A percentile compares a stretch with the other conserved stretches of the same genome.
Conservation (phyloP, 2,329 filamentous ascomycete species). For the Tolypocladium nubicola region DNA sequence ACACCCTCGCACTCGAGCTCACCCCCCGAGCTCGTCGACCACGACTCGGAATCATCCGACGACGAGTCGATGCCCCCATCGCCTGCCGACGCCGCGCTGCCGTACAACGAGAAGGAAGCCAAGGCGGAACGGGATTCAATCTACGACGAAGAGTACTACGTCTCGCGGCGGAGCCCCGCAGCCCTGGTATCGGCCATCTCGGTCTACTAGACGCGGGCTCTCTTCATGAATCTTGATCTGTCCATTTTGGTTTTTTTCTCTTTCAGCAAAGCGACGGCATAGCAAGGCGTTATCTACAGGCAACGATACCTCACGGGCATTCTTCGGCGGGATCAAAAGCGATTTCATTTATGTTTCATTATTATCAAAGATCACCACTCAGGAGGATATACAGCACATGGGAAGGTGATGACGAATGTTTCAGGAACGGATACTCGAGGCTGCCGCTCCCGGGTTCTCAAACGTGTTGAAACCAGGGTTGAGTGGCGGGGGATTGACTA, state of each 20-base stretch:
- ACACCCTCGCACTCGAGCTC: constrained; percentile 55
- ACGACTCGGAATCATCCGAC: constrained; percentile 57
- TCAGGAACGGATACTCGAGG: background rate
- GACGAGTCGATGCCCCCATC: constrained; percentile 72
- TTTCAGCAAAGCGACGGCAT: constrained; percentile 15
- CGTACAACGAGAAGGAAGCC: constrained; percentile 48
- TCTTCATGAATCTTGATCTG: background rate
- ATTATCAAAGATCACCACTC: constrained; percentile 6
- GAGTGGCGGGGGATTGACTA: background rate
- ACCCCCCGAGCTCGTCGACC: constrained; percentile 62
- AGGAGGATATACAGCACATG: background rate
- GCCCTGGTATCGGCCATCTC: constrained; percentile 44
- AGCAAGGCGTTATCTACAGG: constrained; percentile 16
- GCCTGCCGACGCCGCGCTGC: constrained; percentile 46
- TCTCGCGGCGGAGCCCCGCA: constrained; percentile 38
- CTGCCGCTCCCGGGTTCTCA: constrained; percentile 1
- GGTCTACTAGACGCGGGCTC: constrained; percentile 34
- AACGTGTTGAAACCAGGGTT: background rate
- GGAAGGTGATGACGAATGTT: background rate
- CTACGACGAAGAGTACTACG: constrained; percentile 43
- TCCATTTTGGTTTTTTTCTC: constrained; percentile 4
- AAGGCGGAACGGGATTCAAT: constrained; percentile 33
- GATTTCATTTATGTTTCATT: constrained; percentile 4
- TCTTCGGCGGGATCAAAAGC: constrained; percentile 4
- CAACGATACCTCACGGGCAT: constrained; percentile 18